Conservation (phyloP, 2,329 filamentous ascomycete genomes). For the Diaporthe sp. region DNA sequence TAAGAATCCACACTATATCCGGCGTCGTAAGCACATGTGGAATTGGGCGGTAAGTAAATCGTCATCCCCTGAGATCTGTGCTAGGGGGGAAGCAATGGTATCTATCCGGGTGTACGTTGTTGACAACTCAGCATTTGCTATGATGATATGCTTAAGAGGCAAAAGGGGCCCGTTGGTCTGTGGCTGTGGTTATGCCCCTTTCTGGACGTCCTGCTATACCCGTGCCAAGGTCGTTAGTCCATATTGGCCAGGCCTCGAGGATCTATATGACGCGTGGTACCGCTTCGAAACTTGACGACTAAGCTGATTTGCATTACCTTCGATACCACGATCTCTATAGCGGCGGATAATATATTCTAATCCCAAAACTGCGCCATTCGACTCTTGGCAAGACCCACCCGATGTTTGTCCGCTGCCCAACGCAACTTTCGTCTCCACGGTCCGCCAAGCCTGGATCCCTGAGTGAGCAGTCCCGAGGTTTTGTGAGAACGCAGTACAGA, state of each 20-base stretch:
- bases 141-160: not conserved
- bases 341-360: not conserved
- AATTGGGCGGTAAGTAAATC: not conserved
- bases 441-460: not conserved
- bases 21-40: slow-evolving; percentile 15
- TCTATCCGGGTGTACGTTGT: not conserved
- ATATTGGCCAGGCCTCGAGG: not conserved
- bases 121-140: not conserved
- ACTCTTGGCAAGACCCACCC: not conserved
- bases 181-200: not conserved
- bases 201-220: not conserved
- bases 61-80: slow-evolving; percentile 1
- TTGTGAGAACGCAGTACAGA: not conserved
- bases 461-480: not conserved
- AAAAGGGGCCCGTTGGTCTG: not conserved
- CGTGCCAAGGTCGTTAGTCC: not conserved
- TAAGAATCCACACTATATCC: slow-evolving; percentile 6
- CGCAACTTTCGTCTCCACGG: not conserved
- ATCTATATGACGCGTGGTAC: not conserved
- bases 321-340: not conserved
- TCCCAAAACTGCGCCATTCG: not conserved
- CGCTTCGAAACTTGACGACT: not conserved
- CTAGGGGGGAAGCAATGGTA: not conserved
- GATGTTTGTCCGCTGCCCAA: not conserved
- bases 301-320: not conserved